Evolutionary conservation across 176 grass and related monocot genomes (phyloP).

Genomic region (Triticum turgidum): DNA sequence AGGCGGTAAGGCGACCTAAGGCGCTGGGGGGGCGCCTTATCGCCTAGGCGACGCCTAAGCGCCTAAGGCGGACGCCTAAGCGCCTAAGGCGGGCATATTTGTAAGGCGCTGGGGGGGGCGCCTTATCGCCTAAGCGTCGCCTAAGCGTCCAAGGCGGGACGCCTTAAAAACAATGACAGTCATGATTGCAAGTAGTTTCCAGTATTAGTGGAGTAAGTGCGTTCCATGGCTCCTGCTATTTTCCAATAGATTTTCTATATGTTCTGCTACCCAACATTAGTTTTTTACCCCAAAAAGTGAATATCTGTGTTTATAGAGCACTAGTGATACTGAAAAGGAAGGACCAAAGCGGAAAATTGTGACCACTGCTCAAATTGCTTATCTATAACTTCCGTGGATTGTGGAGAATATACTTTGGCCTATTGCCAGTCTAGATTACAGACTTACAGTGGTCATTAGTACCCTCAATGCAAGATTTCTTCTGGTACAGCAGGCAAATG

Average conservation of each 20-base stretch:
- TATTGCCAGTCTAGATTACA: conserved; percentile 16
- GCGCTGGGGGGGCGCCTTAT: no score
- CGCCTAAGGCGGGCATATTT: no score
- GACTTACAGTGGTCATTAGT: not conserved
- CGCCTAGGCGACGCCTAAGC: no score
- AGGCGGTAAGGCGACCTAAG: no score
- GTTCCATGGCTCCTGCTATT: conserved; percentile 3
- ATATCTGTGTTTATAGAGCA: not conserved
- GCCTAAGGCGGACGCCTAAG: no score
- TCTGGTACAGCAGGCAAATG: not conserved
- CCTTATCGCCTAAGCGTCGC: no score
- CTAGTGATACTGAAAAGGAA: not conserved
- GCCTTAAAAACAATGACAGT: not conserved
- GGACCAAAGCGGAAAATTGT: not conserved
- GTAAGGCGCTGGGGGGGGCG: no score
- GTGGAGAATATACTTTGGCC: not conserved
- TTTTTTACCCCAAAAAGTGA: not conserved
- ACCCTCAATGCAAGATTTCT: conserved; percentile 10
- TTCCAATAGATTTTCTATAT: not conserved
- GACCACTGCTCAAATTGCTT: not conserved
- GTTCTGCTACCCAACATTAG: not conserved
- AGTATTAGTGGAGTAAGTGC: not conserved
- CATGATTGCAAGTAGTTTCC: not conserved
- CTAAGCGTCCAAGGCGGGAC: no score
- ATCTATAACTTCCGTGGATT: not conserved